phyloP scores from a whole-genome alignment of 2,329 filamentous ascomycete species.

The Verruconis gallopava region DNA sequence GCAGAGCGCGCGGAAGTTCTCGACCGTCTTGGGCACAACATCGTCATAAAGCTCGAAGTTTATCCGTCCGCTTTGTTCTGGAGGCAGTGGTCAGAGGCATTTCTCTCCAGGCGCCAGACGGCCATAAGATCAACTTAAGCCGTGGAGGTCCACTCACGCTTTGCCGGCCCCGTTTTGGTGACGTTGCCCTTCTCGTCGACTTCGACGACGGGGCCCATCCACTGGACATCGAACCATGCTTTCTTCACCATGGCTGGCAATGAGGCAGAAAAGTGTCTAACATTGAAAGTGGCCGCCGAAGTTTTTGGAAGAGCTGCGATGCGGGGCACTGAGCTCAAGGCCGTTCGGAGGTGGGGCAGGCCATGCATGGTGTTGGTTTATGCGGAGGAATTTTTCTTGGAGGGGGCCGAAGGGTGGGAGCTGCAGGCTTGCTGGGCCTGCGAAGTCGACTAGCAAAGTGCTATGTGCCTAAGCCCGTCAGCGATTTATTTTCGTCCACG shows the following conservation, averaged over 20 bases:
- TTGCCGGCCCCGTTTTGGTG: slow-evolving; percentile 16
- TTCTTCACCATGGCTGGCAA: slow-evolving; percentile 62
- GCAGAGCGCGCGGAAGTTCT: slow-evolving; percentile 79
- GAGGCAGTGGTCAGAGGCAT: slow-evolving; percentile 12
- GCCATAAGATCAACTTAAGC: slow-evolving; percentile 1
- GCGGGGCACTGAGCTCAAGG: slow-evolving; percentile 6
- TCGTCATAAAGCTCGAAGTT: slow-evolving; percentile 81
- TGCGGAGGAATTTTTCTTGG: no score
- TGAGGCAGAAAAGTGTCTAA: slow-evolving; percentile 48
- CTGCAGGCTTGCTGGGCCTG: not conserved
- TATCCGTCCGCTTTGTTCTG: slow-evolving; percentile 66
- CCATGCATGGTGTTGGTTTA: not conserved
- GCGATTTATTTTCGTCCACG: not conserved
- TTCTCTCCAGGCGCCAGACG: slow-evolving; percentile 15
- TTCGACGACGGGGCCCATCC: slow-evolving; percentile 60
- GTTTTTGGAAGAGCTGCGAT: slow-evolving; percentile 19
- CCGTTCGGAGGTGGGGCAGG: not conserved
- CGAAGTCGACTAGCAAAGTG: no score
- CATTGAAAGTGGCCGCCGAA: slow-evolving; percentile 18
- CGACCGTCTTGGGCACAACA: slow-evolving; percentile 73
- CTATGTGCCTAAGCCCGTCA: no score
- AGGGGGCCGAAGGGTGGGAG: not conserved
- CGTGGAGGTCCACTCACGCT: slow-evolving; percentile 9
- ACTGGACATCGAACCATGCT: slow-evolving; percentile 44
- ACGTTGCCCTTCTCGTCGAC: slow-evolving; percentile 40